Base-by-base conservation (phyloP, 2,329 filamentous ascomycete species). In the Orbilia blumenaviensis region DNA sequence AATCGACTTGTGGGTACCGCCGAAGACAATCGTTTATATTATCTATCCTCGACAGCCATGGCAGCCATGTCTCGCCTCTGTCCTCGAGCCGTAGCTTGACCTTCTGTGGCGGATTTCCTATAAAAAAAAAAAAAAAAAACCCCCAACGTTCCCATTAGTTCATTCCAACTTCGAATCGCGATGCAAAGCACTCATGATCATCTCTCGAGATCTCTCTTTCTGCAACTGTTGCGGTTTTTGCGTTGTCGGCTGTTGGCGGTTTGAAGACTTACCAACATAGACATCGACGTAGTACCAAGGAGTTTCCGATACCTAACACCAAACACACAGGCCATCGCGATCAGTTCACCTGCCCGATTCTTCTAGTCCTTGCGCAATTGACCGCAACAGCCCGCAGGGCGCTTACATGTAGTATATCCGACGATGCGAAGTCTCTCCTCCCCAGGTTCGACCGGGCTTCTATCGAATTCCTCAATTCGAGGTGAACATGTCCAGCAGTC, bases 221-320 rank as follows among this genome's bases (percentile, higher is more conserved):
- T n/a, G n/a, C n/a, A n/a, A n/a, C n/a, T n/a, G n/a, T n/a, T n/a
- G n/a, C n/a, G n/a, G n/a, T 23, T 16, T 42, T 52, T 66, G 56
- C 46, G 56, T 71, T 71, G 56, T 10, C 27, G 27, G 27, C 14
- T 42, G 46, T 27, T 66, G 62, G 29, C 58, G 21, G 32, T 48
- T 23, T 58, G 3, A 21, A 18, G 29, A 34, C 68, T 62, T 66
- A 73, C 68, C 68, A 52, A 66, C n/a, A 61, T 36, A 61, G 25
- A 73, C 61, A 23, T 73, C 60, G 68, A 73, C 68, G 50, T 66
- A 73, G 61, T 73, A 73, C 68, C 68, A 73, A 27, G 68, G 68
- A 46, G 68, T 66, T 27, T 21, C 52, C 21, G 68, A 44, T 12
- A 48, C 58, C 68, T 73, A 66, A 38, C 18, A 66, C 38, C 18